phyloP scores from a whole-genome alignment of 345 rosid genomes.

The Hypericum perforatum region DNA sequence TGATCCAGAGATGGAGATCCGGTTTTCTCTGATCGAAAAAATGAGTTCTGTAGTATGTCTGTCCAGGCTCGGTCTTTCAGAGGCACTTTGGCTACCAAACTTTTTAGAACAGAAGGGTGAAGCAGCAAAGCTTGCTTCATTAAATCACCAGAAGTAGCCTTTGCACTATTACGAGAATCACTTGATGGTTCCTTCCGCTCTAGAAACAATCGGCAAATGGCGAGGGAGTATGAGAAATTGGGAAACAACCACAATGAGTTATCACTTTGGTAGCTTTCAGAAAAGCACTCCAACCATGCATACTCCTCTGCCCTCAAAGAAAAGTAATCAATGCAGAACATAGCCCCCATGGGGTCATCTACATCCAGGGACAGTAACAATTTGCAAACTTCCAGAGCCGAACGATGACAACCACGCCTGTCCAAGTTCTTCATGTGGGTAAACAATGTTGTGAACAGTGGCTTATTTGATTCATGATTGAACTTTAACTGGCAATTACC shows the following conservation, averaged over 20 bases:
- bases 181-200: slow-evolving; percentile 42
- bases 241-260: slow-evolving; percentile 84
- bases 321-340: slow-evolving; percentile 85
- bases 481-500: slow-evolving; percentile 68
- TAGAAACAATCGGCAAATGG: slow-evolving; percentile 62
- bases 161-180: slow-evolving; percentile 20
- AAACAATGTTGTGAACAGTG: slow-evolving; percentile 62
- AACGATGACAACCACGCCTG: slow-evolving; percentile 82
- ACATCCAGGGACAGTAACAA: slow-evolving; percentile 65
- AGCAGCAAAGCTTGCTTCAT: slow-evolving; percentile 89
- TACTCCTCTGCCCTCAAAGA: slow-evolving; percentile 80
- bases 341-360: slow-evolving; percentile 78
- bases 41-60: slow-evolving; percentile 47
- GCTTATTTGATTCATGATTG: slow-evolving; percentile 69
- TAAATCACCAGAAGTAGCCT: slow-evolving; percentile 53
- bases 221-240: slow-evolving; percentile 76
- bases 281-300: slow-evolving; percentile 65
- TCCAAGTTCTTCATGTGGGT: slow-evolving; percentile 84
- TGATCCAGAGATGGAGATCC: slow-evolving; percentile 70
- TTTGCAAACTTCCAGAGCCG: slow-evolving; percentile 87
- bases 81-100: slow-evolving; percentile 69
- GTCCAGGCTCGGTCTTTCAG: slow-evolving; percentile 70
- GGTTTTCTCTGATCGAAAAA: slow-evolving; percentile 52
- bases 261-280: slow-evolving; percentile 61
- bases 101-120: slow-evolving; percentile 66